Evolutionary conservation across 192 early-diverging fungal species (phyloP).

Genomic region (Podochytrium sp.): DNA sequence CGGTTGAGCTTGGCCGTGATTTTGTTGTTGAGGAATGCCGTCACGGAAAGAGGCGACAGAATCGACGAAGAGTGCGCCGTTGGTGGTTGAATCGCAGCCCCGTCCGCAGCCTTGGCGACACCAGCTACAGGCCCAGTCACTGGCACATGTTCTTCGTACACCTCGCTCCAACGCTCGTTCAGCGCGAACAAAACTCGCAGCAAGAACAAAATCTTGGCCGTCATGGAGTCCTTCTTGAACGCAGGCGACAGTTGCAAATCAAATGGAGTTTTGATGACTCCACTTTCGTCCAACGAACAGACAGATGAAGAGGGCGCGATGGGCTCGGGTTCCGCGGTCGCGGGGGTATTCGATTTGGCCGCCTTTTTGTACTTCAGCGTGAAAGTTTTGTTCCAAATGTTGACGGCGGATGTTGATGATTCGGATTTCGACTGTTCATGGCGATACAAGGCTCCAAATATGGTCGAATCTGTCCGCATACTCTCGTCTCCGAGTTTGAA

Average conservation of each 20-base stretch:
- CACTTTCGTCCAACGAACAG: background rate
- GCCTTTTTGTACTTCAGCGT: constrained; percentile 64
- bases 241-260: background rate
- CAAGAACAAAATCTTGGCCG: constrained; percentile 38
- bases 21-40: constrained; percentile 77
- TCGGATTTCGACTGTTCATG: constrained; percentile 45
- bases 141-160: constrained; percentile 33
- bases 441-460: constrained; percentile 71
- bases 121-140: background rate
- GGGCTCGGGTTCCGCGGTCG: no score
- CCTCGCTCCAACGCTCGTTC: constrained; percentile 45
- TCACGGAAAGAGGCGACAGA: constrained; percentile 26
- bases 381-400: constrained; percentile 63
- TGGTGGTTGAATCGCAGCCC: background rate
- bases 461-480: constrained; percentile 52
- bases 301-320: background rate
- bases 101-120: constrained; percentile 28
- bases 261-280: background rate
- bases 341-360: background rate
- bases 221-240: background rate
- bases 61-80: background rate
- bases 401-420: constrained; percentile 17
- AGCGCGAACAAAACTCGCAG: constrained; percentile 44
- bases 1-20: constrained; percentile 82
- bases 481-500: constrained; percentile 53